Evolutionary conservation across 805 yeast species (phyloP), one percentile per base, ranked within the genome.

Genomic region (Helenozyma baotianmanensis): DNA sequence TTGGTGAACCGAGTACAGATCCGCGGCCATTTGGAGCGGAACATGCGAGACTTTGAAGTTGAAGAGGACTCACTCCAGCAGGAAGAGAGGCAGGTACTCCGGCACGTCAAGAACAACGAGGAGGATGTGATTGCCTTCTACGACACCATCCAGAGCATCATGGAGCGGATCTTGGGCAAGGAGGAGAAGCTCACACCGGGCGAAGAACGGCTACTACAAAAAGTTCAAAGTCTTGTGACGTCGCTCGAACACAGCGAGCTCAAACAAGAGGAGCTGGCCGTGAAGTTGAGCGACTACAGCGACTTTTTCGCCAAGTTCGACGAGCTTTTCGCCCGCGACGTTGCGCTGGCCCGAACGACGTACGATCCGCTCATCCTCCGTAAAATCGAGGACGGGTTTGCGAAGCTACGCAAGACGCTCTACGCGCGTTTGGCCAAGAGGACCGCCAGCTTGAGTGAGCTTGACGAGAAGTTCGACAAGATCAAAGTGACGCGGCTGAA

Each of bases 131-230:
- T 30, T 3, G 8, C 15, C 12, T 30, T 30, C 27, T 30, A 23
- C 14, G 32, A 30, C 15, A 23, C 13, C 4, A 30, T 30, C 23
- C 32, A 30, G 23, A 23, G 18, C 8, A 23, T 30, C 4, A 23
- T 27, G 3, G 27, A 30, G 17, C 14, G 14, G 11, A 30, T 30
- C 13, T 9, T 30, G 23, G 6, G 4, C 8, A 30, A 30, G 14
- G n/a, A 17, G 9, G 21, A 10, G 10, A 18, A 7, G 11, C 21
- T 14, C 3, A 15, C 13, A 8, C 13, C 18, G 12, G 10, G 12
- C 8, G 32, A 23, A 12, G 19, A 23, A 12, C 11, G n/a, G 2
- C 23, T 29, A 13, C 32, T 30, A 4, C 13, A 23, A 11, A 23
- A 17, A 6, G 14, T 30, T 9, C 27, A 30, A 16, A 18, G 16